A percentile compares a stretch with the other conserved stretches of the same genome.
These are phyloP conservation scores for Ensete ventricosum DNA, from an alignment of 176 grass and related monocot genomes.

Conservation along the genomic window DNA sequence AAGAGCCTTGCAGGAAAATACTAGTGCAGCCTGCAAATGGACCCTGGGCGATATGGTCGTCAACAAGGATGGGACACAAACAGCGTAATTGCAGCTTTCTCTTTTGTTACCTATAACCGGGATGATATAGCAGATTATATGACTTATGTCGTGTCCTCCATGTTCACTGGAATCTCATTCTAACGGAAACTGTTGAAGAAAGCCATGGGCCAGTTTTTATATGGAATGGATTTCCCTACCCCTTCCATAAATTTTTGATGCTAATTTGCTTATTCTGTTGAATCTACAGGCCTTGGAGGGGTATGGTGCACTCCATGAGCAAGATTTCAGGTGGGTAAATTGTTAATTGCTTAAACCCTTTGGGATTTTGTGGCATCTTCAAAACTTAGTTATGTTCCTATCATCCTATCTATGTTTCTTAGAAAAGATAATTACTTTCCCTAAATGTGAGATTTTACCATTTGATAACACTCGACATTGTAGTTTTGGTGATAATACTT, in stretches of 20 bases:
- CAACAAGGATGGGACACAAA: slow-evolving; percentile 87
- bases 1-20: slow-evolving; percentile 39
- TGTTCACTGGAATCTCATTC: slow-evolving; percentile 48
- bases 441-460: not conserved
- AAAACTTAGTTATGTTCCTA: not conserved
- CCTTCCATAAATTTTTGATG: slow-evolving; percentile 65
- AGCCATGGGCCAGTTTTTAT: slow-evolving; percentile 68
- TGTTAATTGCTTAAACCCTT: not conserved
- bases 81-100: slow-evolving; percentile 99
- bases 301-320: slow-evolving; percentile 54
- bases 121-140: slow-evolving; percentile 78
- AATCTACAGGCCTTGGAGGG: slow-evolving; percentile 99
- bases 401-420: not conserved
- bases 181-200: slow-evolving; percentile 48
- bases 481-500: not conserved
- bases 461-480: not conserved
- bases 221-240: slow-evolving; percentile 80
- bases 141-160: slow-evolving; percentile 55
- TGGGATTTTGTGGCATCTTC: not conserved
- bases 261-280: slow-evolving; percentile 99
- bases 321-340: slow-evolving; percentile 61
- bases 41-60: slow-evolving; percentile 63
- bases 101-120: slow-evolving; percentile 82
- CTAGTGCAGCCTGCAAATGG: slow-evolving; percentile 52
- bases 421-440: not conserved